Base-by-base conservation (phyloP, 2,329 filamentous ascomycete genomes). In the Zymoseptoria crescenta region DNA sequence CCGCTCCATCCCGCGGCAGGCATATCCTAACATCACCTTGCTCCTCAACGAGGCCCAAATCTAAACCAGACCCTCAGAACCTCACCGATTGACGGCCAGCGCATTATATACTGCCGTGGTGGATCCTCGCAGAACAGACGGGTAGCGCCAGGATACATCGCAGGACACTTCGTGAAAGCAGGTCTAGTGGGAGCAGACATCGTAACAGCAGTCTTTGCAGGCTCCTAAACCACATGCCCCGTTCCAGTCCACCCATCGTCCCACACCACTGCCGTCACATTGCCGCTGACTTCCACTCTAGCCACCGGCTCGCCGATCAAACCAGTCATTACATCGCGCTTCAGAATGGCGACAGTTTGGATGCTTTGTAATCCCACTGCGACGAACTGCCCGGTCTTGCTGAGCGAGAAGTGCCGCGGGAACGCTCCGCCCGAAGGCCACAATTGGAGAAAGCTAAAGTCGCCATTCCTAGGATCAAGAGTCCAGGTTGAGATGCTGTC, bases 381-480 rank as follows among this genome's bases (percentile, higher is more conserved):
- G 2, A 90, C 74, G 59, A 87, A 73, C 57, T 79, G 79, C 1
- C 87, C 88, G 9, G 79, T 81, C 62, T 78, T 79, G 72, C 87
- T 91, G 58, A 89, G 74, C 55, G 80, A 81, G 71, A 89, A 87
- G 49, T 87, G 86, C 21, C 88, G 80, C 0, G 89, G 88, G 57
- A 79, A 81, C 7, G 75, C 72, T 2, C 89, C 89, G 54, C 86
- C 86, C 0, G 84, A 81, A 0, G 87, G 78, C n/a, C 80, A 80
- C 28, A 84, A 77, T 65, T 87, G 81, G 2, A 83, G 70, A 58
- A 83, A 79, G 6, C 56, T 49, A 0, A 68, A 73, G 27, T 90
- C 76, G 1, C 73, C 75, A 6, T 86, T 87, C n/a, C 79, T 80
- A 13, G 69, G 63, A 65, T 83, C 73, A 64, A 89, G 81, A 57